Percentiles rank a stretch among this genome's conserved stretches.
Evolutionary conservation across 2,329 filamentous ascomycete genomes (phyloP).

Genomic region (Bipolaris zeicola): DNA sequence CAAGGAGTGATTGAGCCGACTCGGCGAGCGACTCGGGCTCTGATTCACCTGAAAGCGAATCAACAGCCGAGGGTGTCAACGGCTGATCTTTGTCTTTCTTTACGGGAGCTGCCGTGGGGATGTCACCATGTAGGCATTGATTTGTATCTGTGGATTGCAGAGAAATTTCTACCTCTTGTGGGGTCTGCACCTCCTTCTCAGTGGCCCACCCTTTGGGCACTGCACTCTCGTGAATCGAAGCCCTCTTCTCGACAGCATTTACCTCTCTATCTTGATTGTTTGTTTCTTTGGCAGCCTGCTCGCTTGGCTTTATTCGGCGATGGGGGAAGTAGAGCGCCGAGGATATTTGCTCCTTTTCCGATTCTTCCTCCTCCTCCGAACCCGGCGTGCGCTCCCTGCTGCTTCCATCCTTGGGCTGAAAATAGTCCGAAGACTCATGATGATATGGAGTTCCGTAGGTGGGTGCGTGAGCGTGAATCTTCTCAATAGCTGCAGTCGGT

Average conservation of each 20-base stretch:
- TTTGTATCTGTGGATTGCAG: conserved; percentile 65
- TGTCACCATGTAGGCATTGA: conserved; percentile 65
- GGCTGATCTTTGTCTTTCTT: conserved; percentile 50
- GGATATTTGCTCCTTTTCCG: conserved; percentile 84
- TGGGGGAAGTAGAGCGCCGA: conserved; percentile 83
- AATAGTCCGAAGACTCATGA: conserved; percentile 35
- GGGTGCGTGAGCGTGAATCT: conserved; percentile 31
- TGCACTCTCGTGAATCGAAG: conserved; percentile 36
- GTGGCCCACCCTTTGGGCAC: conserved; percentile 35
- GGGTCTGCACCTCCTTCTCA: conserved; percentile 40
- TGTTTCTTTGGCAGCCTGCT: conserved; percentile 39
- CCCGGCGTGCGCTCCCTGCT: conserved; percentile 32
- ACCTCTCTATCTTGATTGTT: conserved; percentile 34
- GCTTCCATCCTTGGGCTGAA: conserved; percentile 29
- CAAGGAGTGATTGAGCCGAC: conserved; percentile 51
- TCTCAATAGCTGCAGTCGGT: conserved; percentile 43
- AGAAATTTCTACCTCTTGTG: conserved; percentile 66
- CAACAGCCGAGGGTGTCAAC: conserved; percentile 31
- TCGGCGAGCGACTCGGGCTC: conserved; percentile 51
- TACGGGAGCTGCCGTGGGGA: conserved; percentile 50
- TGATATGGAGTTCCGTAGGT: conserved; percentile 25
- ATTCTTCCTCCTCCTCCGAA: conserved; percentile 60
- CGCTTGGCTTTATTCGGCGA: conserved; percentile 58
- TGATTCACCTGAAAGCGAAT: conserved; percentile 47
- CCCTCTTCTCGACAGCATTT: conserved; percentile 32